Conservation (phyloP, 2,329 filamentous ascomycete genomes). For the Aspergillus amoenus region DNA sequence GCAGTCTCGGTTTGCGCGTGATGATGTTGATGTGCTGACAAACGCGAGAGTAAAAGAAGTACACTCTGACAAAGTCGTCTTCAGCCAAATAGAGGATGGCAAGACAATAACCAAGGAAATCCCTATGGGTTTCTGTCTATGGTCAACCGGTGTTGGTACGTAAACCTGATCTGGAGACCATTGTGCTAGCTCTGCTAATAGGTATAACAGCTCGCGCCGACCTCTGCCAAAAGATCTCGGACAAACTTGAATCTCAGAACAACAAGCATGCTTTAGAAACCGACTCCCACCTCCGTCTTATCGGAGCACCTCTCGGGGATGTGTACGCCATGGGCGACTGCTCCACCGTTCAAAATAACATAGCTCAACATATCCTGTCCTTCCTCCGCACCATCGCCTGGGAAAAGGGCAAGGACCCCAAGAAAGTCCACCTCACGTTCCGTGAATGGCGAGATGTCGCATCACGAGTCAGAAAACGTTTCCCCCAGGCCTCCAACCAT, state of each 20-base stretch:
- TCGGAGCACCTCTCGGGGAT: slow-evolving; percentile 85
- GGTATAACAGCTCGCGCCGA: slow-evolving; percentile 64
- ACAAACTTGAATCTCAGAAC: slow-evolving; percentile 75
- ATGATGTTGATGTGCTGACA: slow-evolving; percentile 86
- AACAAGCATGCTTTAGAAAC: slow-evolving; percentile 93
- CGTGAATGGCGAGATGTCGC: slow-evolving; percentile 85
- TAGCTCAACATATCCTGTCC: slow-evolving; percentile 84
- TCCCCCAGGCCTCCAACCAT: slow-evolving; percentile 86
- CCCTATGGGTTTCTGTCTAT: slow-evolving; percentile 92
- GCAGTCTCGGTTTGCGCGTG: slow-evolving; percentile 76
- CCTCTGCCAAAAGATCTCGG: slow-evolving; percentile 72
- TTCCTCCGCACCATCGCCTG: slow-evolving; percentile 88
- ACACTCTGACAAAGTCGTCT: slow-evolving; percentile 76
- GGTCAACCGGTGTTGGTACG: slow-evolving; percentile 84
- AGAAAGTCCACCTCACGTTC: slow-evolving; percentile 84
- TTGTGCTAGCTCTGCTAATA: slow-evolving; percentile 10
- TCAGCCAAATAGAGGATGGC: slow-evolving; percentile 79
- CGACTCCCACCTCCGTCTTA: slow-evolving; percentile 85
- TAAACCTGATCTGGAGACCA: neutral
- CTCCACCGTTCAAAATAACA: slow-evolving; percentile 94
- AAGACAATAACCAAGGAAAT: slow-evolving; percentile 83
- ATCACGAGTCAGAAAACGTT: slow-evolving; percentile 77
- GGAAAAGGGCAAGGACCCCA: slow-evolving; percentile 87
- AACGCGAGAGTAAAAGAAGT: slow-evolving; percentile 94
- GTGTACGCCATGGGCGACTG: slow-evolving; percentile 98